Conservation (phyloP, 2,329 filamentous ascomycete species). For the Boeremia exigua region DNA sequence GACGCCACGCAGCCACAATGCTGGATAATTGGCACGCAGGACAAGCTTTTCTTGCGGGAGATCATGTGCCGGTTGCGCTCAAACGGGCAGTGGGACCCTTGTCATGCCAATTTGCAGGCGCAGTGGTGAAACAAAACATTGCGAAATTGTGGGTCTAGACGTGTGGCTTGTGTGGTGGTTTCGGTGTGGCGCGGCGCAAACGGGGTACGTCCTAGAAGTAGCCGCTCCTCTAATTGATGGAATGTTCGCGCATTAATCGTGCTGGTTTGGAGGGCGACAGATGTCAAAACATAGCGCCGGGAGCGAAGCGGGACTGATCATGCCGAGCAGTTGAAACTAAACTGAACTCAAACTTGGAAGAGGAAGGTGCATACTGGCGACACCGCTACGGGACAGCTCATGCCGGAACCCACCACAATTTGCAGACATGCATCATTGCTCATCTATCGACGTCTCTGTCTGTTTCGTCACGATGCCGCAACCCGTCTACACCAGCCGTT, state of each 20-base stretch:
- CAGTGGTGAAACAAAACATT: conserved; percentile 29
- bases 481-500: background rate
- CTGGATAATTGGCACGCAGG: background rate
- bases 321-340: conserved; percentile 1
- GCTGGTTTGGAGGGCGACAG: background rate
- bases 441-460: background rate
- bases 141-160: conserved; percentile 14
- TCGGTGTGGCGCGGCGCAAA: conserved; percentile 1
- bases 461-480: background rate
- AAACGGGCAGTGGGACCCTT: conserved; percentile 13
- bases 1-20: conserved; percentile 14
- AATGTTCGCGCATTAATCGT: conserved; percentile 9
- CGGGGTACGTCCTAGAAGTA: background rate
- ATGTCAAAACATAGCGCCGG: conserved; percentile 6
- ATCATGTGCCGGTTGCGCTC: conserved; percentile 14
- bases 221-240: conserved; percentile 27
- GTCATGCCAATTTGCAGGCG: conserved; percentile 19
- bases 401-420: background rate
- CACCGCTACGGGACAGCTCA: background rate
- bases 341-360: background rate
- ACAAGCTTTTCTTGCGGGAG: conserved; percentile 20
- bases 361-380: conserved; percentile 1
- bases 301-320: background rate
- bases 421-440: background rate
- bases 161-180: conserved; percentile 15